phyloP scores from a whole-genome alignment of 306 rosid species.

The Sicyos baderoa region DNA sequence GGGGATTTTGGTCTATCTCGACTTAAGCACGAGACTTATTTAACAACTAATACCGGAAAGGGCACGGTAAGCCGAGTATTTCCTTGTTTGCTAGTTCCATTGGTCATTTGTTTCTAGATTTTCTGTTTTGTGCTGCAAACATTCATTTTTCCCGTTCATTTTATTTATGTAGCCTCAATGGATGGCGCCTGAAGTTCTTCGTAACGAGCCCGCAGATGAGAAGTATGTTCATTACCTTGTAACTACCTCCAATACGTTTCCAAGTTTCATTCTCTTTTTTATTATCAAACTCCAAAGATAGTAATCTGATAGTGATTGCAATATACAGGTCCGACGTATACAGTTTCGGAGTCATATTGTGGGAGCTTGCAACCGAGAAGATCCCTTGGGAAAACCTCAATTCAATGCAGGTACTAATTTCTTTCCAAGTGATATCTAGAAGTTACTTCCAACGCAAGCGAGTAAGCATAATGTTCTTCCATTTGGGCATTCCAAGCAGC shows the following conservation, averaged over 20 bases:
- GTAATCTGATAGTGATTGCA: slow-evolving; percentile 13
- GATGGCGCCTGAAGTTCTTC: slow-evolving; percentile 99
- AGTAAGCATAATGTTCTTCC: neutral
- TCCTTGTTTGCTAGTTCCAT: slow-evolving; percentile 5
- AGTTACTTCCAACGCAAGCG: too few relatives aligned
- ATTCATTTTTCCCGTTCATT: slow-evolving; percentile 15
- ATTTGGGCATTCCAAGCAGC: neutral
- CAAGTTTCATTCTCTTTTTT: neutral
- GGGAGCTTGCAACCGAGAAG: slow-evolving; percentile 97
- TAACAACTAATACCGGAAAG: slow-evolving; percentile 88
- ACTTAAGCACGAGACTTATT: slow-evolving; percentile 81
- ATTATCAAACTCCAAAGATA: neutral
- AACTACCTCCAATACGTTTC: neutral
- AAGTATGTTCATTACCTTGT: slow-evolving; percentile 46
- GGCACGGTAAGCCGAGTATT: slow-evolving; percentile 63
- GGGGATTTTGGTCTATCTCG: slow-evolving; percentile 99
- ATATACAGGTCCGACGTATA: slow-evolving; percentile 83
- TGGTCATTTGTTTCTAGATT: slow-evolving; percentile 17
- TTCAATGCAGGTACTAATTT: slow-evolving; percentile 78
- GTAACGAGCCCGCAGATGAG: slow-evolving; percentile 92
- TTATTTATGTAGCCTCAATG: slow-evolving; percentile 81
- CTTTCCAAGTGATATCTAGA: too few relatives aligned
- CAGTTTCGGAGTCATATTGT: slow-evolving; percentile 91
- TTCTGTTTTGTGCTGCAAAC: slow-evolving; percentile 11
- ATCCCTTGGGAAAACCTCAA: slow-evolving; percentile 98